phyloP scores from a whole-genome alignment of 2,329 filamentous ascomycete species.

The Microcyclospora tardicrescens region DNA sequence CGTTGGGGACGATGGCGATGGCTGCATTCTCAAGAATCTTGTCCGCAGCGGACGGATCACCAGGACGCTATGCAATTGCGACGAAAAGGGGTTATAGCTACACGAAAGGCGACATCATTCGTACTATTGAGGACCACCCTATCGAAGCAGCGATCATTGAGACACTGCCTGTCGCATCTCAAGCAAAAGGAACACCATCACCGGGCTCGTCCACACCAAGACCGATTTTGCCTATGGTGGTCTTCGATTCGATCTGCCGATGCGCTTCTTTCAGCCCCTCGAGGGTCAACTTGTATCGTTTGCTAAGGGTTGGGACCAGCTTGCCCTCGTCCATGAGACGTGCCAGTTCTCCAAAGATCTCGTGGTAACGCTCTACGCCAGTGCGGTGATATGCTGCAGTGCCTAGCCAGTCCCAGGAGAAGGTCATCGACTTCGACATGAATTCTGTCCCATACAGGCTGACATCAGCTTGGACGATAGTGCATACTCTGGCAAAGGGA shows the following conservation, averaged over 20 bases:
- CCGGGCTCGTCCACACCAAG: conserved; percentile 24
- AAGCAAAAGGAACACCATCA: too few relatives aligned
- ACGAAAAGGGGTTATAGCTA: conserved; percentile 36
- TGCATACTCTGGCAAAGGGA: too few relatives aligned
- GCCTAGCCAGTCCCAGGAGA: conserved; percentile 31
- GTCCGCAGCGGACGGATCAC: too few relatives aligned
- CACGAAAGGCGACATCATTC: too few relatives aligned
- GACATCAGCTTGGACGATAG: too few relatives aligned
- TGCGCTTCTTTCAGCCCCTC: conserved; percentile 30
- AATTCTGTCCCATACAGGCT: conserved; percentile 35
- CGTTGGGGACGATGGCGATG: too few relatives aligned
- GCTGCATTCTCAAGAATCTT: too few relatives aligned
- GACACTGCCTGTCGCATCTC: too few relatives aligned
- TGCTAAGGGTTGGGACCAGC: conserved; percentile 29
- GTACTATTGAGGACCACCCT: too few relatives aligned
- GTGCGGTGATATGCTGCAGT: conserved; percentile 30
- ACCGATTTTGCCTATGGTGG: conserved; percentile 27
- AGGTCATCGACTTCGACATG: conserved; percentile 33
- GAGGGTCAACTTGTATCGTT: conserved; percentile 23
- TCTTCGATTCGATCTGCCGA: conserved; percentile 25
- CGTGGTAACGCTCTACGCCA: conserved; percentile 28
- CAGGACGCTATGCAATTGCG: too few relatives aligned
- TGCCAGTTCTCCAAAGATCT: conserved; percentile 26
- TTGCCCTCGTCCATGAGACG: conserved; percentile 24
- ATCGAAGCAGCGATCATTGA: too few relatives aligned